Evolutionary conservation across 2,329 filamentous ascomycete species (phyloP).

Genomic region (Alternaria triticina): DNA sequence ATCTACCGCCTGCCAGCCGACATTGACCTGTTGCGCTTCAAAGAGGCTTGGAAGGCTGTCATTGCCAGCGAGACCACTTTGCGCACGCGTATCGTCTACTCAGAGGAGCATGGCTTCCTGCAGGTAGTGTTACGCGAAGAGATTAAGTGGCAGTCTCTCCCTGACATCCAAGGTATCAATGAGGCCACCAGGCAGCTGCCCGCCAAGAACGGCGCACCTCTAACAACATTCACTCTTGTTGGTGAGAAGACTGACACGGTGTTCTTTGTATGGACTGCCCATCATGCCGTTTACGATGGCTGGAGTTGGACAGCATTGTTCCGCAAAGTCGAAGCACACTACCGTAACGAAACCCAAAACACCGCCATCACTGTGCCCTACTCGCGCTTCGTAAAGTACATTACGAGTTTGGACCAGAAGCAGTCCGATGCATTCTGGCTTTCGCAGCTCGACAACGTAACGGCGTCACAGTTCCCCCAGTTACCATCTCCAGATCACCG

Average conservation of each 20-base stretch:
- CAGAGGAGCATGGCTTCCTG: conserved; percentile 39
- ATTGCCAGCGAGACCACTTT: conserved; percentile 54
- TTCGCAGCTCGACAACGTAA: conserved; percentile 32
- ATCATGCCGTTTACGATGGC: conserved; percentile 48
- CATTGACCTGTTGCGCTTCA: conserved; percentile 46
- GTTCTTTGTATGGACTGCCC: conserved; percentile 45
- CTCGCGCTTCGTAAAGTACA: conserved; percentile 41
- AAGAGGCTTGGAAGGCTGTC: conserved; percentile 54
- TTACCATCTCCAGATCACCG: conserved; percentile 41
- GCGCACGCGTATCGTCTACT: conserved; percentile 52
- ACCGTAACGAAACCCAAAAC: conserved; percentile 13
- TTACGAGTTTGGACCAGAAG: conserved; percentile 32
- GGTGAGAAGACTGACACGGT: conserved; percentile 16
- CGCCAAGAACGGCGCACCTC: conserved; percentile 32
- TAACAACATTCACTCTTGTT: conserved; percentile 23
- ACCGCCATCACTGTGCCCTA: conserved; percentile 32
- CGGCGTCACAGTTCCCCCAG: conserved; percentile 40
- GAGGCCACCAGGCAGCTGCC: conserved; percentile 36
- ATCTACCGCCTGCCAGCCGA: conserved; percentile 48
- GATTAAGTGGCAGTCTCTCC: conserved; percentile 26
- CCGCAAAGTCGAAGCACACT: conserved; percentile 34
- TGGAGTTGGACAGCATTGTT: conserved; percentile 39
- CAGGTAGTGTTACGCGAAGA: conserved; percentile 40
- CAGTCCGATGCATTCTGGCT: conserved; percentile 40
- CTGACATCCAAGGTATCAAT: conserved; percentile 30